phyloP scores from a whole-genome alignment of 1,284 basidiomycete species.

The Ustilago bromivora region DNA sequence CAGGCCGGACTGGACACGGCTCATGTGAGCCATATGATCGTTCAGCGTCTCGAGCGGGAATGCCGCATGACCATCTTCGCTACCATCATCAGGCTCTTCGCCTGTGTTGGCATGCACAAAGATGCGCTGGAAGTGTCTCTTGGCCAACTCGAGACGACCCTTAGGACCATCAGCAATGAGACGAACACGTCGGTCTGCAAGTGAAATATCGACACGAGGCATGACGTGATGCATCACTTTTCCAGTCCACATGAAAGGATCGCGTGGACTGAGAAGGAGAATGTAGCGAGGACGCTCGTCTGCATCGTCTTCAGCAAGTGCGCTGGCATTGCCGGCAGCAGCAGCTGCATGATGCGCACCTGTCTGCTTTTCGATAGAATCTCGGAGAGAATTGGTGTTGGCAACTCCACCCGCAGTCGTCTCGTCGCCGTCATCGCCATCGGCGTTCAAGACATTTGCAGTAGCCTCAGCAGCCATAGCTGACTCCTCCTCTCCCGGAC shows the following conservation, averaged over 20 bases:
- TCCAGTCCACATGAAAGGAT: slow-evolving; percentile 93
- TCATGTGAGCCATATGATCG: slow-evolving; percentile 92
- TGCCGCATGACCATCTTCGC: slow-evolving; percentile 40
- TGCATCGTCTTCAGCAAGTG: slow-evolving; percentile 69
- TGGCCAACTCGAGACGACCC: slow-evolving; percentile 80
- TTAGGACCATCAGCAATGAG: slow-evolving; percentile 78
- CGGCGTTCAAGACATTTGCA: slow-evolving; percentile 37
- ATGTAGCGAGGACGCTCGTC: slow-evolving; percentile 76
- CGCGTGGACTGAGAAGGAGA: slow-evolving; percentile 85
- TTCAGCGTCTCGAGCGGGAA: slow-evolving; percentile 75
- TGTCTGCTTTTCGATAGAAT: slow-evolving; percentile 43
- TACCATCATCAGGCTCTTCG: slow-evolving; percentile 61
- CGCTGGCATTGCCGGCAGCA: slow-evolving; percentile 56
- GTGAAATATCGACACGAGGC: slow-evolving; percentile 61
- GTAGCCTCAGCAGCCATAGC: slow-evolving; percentile 43
- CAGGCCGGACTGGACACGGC: slow-evolving; percentile 87
- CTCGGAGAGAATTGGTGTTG: slow-evolving; percentile 33
- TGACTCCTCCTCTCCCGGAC: slow-evolving; percentile 49
- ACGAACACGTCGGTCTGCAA: slow-evolving; percentile 65
- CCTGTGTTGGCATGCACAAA: slow-evolving; percentile 34
- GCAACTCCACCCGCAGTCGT: slow-evolving; percentile 16
- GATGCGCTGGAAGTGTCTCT: slow-evolving; percentile 76
- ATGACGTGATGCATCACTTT: slow-evolving; percentile 75
- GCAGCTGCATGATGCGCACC: slow-evolving; percentile 3
- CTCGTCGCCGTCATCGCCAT: slow-evolving; percentile 44